Conservation (phyloP, 2,329 filamentous ascomycete species). For the Talaromyces sp. region DNA sequence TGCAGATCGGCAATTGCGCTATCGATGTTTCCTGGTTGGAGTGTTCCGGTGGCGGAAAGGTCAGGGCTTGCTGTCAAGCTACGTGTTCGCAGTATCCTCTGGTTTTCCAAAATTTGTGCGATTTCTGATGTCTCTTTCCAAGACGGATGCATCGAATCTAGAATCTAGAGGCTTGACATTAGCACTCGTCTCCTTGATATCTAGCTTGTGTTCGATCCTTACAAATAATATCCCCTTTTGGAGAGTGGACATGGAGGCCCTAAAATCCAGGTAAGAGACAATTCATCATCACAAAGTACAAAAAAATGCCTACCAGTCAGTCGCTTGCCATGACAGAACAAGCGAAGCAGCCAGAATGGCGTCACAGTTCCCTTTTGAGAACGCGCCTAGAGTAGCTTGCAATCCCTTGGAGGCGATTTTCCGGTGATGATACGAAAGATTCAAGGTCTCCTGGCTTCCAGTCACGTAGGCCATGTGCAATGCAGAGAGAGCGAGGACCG, state of each 20-base stretch:
- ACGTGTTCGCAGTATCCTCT: slow-evolving; percentile 36
- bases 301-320: slow-evolving; percentile 77
- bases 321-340: slow-evolving; percentile 91
- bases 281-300: background rate
- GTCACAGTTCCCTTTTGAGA: slow-evolving; percentile 83
- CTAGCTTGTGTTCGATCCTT: slow-evolving; percentile 34
- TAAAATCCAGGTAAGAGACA: background rate
- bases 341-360: slow-evolving; percentile 88
- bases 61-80: slow-evolving; percentile 34
- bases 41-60: slow-evolving; percentile 23
- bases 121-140: slow-evolving; percentile 76
- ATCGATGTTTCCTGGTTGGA: slow-evolving; percentile 59
- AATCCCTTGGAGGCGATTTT: slow-evolving; percentile 81
- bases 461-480: slow-evolving; percentile 89
- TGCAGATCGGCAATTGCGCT: slow-evolving; percentile 62
- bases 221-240: slow-evolving; percentile 89
- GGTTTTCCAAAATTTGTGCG: slow-evolving; percentile 41
- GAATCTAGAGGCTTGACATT: slow-evolving; percentile 54
- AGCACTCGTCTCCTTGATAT: background rate
- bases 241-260: slow-evolving; percentile 62
- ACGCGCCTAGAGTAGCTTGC: slow-evolving; percentile 78
- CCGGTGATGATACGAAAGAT: slow-evolving; percentile 85
- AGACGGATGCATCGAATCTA: slow-evolving; percentile 84
- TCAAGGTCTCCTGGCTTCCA: slow-evolving; percentile 76
- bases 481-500: slow-evolving; percentile 87